Percentiles rank a stretch among this genome's conserved stretches.
Conservation (phyloP, 2,329 filamentous ascomycete genomes). For the Colletotrichum kahawae region DNA sequence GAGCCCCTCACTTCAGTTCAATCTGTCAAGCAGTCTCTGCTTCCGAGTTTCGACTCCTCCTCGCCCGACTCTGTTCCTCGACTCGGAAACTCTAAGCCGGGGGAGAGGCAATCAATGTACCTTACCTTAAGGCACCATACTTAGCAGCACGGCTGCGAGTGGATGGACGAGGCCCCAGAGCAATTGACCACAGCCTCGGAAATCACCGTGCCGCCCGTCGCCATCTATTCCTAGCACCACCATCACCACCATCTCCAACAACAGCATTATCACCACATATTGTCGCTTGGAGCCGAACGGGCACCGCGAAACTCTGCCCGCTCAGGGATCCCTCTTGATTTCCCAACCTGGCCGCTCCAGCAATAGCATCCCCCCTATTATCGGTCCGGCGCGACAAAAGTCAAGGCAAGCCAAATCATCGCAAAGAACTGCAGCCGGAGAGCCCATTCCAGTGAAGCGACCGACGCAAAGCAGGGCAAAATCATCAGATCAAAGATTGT, state of each 20-base stretch:
- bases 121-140: not conserved
- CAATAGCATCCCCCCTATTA: not conserved
- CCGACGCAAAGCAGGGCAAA: not conserved
- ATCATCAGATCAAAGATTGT: not conserved
- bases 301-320: not conserved
- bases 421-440: not conserved
- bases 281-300: not conserved
- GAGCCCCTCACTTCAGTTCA: not conserved
- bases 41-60: not conserved
- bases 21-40: not conserved
- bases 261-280: not conserved
- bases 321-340: not conserved
- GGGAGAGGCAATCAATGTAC: not conserved
- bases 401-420: not conserved
- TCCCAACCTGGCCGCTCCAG: not conserved
- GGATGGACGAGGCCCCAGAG: not conserved
- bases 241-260: not conserved
- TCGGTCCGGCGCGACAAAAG: not conserved
- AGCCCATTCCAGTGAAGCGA: not conserved
- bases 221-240: slow-evolving; percentile 11
- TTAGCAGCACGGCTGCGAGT: not conserved
- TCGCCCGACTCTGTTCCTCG: not conserved
- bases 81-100: not conserved
- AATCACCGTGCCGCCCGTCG: not conserved
- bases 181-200: not conserved